Base-by-base conservation (phyloP, 371 early-diverging fungal species). In the Mortierella polycephala region DNA sequence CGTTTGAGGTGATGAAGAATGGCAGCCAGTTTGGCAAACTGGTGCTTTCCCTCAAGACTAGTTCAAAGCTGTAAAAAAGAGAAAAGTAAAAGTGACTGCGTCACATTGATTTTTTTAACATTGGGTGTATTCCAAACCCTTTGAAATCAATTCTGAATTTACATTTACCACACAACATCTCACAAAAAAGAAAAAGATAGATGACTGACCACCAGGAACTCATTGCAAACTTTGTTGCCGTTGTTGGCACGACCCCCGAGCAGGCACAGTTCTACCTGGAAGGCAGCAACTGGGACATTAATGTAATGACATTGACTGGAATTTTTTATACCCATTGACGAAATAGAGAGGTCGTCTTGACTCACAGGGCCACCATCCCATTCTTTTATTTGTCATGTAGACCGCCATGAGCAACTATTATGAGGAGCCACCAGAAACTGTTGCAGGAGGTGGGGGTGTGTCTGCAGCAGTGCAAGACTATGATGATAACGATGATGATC, bases 191-290 rank as follows among this genome's bases (percentile, higher is more conserved):
- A 50, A n/a, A 69, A 21, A 47, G 18, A 7, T n/a, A 8, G 21
- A 89, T 91, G 85, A 82, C 84, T 23, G 86, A 88, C 66, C 88
- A 90, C 21, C 69, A 71, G 59, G 86, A 87, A 60, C 84, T 88
- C 53, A 85, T 92, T 69, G 82, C 82, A 14, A 83, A 89, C 62
- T 94, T 93, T 83, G 75, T 86, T 2, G 82, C 62, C 42, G 84
- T 90, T 70, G 90, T 89, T 11, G 83, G 85, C 9, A 81, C 87
- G 50, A 77, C 84, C 5, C 84, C 86, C 23, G 81, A 84, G 18
- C 88, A 91, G 74, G 94, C 94, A 9, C 77, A 83, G 45, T 94
- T 93, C 81, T 94, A 87, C 65, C 84, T 94, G 7, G 92, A 93
- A 74, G 87, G 89, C 59, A 87, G 85, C 76, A 87, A 90, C 64